Conservation (phyloP, 2,329 filamentous ascomycete genomes). For the Colletotrichum tamarilloi region DNA sequence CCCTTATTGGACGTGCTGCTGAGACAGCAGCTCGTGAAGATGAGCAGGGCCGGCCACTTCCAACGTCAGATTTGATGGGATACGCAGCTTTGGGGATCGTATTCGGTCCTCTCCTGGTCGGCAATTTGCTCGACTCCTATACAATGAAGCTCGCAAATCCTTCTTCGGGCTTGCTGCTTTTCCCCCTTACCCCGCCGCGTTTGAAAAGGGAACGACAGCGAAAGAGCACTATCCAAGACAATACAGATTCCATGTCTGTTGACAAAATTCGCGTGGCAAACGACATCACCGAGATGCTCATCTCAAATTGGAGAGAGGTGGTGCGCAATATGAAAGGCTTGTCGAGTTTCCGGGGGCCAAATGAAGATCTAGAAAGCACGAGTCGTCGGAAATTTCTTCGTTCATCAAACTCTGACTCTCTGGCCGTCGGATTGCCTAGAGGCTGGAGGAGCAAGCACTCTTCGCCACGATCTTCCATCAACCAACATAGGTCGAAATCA, state of each 20-base stretch:
- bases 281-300: conserved; percentile 72
- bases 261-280: conserved; percentile 71
- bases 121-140: conserved; percentile 66
- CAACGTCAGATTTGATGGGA: conserved; percentile 71
- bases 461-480: conserved; percentile 31
- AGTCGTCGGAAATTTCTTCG: conserved; percentile 40
- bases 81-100: conserved; percentile 72
- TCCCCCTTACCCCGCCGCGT: conserved; percentile 56
- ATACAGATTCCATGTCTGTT: conserved; percentile 48
- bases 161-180: conserved; percentile 52
- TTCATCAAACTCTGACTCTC: conserved; percentile 56
- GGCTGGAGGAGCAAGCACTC: conserved; percentile 45
- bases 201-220: conserved; percentile 52
- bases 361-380: conserved; percentile 32
- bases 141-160: conserved; percentile 57
- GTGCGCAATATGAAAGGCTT: conserved; percentile 69
- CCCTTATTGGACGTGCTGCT: conserved; percentile 68
- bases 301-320: conserved; percentile 73
- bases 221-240: conserved; percentile 38
- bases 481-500: conserved; percentile 48
- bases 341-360: conserved; percentile 43
- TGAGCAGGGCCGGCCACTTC: conserved; percentile 60
- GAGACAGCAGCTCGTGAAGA: conserved; percentile 66
- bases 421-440: conserved; percentile 49
- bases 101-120: conserved; percentile 73